A percentile compares a stretch with the other conserved stretches of the same genome.
phyloP scores from a whole-genome alignment of 441 rosid species.

The Populus hybrid region DNA sequence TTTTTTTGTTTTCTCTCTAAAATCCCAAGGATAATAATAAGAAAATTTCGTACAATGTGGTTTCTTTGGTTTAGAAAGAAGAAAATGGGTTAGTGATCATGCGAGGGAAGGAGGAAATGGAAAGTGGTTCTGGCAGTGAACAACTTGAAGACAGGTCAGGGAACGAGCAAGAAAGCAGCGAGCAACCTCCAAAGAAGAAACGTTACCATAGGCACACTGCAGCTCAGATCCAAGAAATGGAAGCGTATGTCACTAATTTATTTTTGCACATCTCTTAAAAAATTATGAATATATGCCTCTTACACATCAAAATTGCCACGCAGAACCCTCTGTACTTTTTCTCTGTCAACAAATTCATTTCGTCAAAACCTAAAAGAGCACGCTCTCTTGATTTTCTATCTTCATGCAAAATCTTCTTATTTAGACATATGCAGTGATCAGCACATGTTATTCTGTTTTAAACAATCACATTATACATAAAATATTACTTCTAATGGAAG shows the following conservation, averaged over 20 bases:
- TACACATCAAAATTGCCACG: not conserved
- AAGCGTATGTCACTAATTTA: conserved; percentile 49
- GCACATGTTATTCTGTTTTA: not conserved
- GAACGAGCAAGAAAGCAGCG: conserved; percentile 56
- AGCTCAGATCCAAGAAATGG: conserved; percentile 95
- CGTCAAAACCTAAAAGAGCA: not conserved
- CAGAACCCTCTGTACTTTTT: not conserved
- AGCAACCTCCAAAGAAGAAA: conserved; percentile 63
- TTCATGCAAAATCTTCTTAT: not conserved
- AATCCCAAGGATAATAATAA: too few relatives aligned
- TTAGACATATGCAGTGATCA: too few relatives aligned
- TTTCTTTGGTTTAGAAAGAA: conserved; percentile 46
- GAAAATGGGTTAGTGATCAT: conserved; percentile 55
- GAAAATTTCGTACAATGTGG: not conserved
- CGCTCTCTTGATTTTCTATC: not conserved
- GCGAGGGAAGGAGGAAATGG: conserved; percentile 73
- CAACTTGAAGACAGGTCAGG: conserved; percentile 66
- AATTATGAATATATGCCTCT: not conserved
- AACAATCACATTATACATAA: not conserved
- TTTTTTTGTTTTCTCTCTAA: not conserved
- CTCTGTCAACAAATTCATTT: not conserved
- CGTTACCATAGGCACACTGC: conserved; percentile 88
- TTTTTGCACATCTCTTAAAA: too few relatives aligned
- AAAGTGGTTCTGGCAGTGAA: conserved; percentile 80
- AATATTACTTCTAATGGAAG: not conserved